Evolutionary conservation across 2,329 filamentous ascomycete species (phyloP), one percentile per base, ranked within the genome.

Genomic region (Polychaeton citri): DNA sequence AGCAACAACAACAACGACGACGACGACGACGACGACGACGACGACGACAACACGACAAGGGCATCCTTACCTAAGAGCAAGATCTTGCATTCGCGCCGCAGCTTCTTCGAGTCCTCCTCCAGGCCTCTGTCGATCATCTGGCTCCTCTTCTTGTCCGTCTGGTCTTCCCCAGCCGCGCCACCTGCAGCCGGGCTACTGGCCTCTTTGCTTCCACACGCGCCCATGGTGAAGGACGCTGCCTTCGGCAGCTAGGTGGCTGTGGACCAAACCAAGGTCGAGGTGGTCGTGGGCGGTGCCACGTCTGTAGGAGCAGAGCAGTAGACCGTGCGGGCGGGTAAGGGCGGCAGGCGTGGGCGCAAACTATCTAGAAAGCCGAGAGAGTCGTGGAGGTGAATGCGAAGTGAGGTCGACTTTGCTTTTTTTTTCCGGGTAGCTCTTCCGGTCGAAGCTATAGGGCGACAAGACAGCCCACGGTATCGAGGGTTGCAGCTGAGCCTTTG

Each of bases 11-110:
- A 3, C 5, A 15, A n/a, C 12, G 15, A 7, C 12, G 24, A 7
- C 15, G 24, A 7, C n/a, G n/a, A n/a, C n/a, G n/a, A n/a, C n/a
- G n/a, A n/a, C n/a, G n/a, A n/a, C n/a, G n/a, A n/a, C n/a, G n/a
- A n/a, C 21, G 13, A 26, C 21, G 21, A 8, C 21, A 26, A 13
- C 21, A 26, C 13, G 21, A 8, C 13, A 8, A 8, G 8, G 8
- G 21, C 21, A 3, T 32, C 30, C 30, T 46, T 76, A 96, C 90
- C 90, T 51, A 98, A 70, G 37, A 98, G 69, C 42, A 98, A 65
- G 49, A 98, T 96, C 67, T 98, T 98, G 84, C 90, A 96, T 81
- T 98, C 90, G 68, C 86, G 76, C 59, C 87, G 79, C 68, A 96
- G 69, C 60, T 82, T 76, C 61, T 84, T 85, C 35, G 86, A 92